Base-by-base conservation (phyloP, 495 filamentous ascomycete species). In the Halenospora varia region DNA sequence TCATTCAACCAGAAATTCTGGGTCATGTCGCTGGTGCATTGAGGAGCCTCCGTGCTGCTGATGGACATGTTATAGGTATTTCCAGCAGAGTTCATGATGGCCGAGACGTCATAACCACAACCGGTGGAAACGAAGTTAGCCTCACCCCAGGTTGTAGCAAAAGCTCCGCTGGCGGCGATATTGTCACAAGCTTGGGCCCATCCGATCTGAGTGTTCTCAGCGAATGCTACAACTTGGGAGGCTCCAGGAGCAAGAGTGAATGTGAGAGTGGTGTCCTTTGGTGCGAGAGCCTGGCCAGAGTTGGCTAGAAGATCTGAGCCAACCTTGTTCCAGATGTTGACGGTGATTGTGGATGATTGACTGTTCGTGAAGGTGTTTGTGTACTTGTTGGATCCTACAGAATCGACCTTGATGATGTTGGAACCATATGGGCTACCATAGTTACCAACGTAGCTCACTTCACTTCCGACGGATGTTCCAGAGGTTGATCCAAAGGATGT, bases 301-400 rank as follows among this genome's bases (percentile, higher is more conserved):
- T 47, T 26, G n/a, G 47, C 58, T 26, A 63, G 51, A 18, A 65
- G 66, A 46, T 74, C 67, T 53, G 70, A 68, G 17, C 72, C 77
- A 23, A 69, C 65, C 56, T 73, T 82, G 74, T 82, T 80, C 79
- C 79, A 83, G 70, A 82, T 70, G 17, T 70, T 57, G 47, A 81
- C 65, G 40, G 68, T 73, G 67, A 76, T 76, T 58, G 66, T 29
- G 13, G 71, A 67, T 18, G 46, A 51, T 54, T 71, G 51, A 44
- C 63, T 69, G 51, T 78, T 79, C 53, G 68, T 66, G 63, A 82
- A 73, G 10, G 69, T 72, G 57, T 73, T 60, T 51, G 79, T 76
- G 70, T 78, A 72, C 47, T 74, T 66, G 64, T 81, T 74, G 54
- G 74, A 72, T 17, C 58, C 60, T 47, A 60, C 54, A 25, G 71